Evolutionary conservation across 2,329 filamentous ascomycete genomes (phyloP).

Genomic region (Exophiala calicioides): DNA sequence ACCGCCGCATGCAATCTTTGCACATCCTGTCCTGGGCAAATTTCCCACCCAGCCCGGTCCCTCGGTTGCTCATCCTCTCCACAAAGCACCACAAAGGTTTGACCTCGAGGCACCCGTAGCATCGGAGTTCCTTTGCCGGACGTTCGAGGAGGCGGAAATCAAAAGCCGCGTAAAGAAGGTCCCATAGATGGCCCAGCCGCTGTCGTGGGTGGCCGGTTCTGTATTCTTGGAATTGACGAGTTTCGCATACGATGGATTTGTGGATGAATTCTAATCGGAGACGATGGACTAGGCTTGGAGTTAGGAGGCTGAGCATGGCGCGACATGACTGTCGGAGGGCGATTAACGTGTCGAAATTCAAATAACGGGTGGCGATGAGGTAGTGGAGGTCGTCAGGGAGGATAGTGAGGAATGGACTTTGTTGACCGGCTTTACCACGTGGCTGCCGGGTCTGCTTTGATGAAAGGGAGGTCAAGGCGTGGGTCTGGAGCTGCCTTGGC

Average conservation of each 20-base stretch:
- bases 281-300: constrained; percentile 14
- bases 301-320: constrained; percentile 9
- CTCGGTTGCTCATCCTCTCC: constrained; percentile 27
- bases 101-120: constrained; percentile 25
- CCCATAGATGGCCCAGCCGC: constrained; percentile 18
- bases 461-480: constrained; percentile 1
- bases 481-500: not conserved
- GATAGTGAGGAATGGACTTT: constrained; percentile 17
- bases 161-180: constrained; percentile 19
- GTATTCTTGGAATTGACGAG: constrained; percentile 14
- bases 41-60: constrained; percentile 21
- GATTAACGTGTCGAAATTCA: constrained; percentile 25
- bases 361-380: constrained; percentile 12
- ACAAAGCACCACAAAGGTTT: constrained; percentile 27
- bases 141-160: constrained; percentile 22
- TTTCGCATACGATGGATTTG: constrained; percentile 13
- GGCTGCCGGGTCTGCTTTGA: constrained; percentile 1
- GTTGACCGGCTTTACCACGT: not conserved
- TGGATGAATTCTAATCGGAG: constrained; percentile 16
- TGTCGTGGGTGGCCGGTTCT: constrained; percentile 13
- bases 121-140: constrained; percentile 19
- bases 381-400: constrained; percentile 22
- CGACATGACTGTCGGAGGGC: constrained; percentile 26
- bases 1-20: constrained; percentile 28
- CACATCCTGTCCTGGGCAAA: constrained; percentile 22